Evolutionary conservation across 768 basidiomycete species (phyloP), one percentile per base, ranked within the genome.

Genomic region (Hortiboletus campestris): DNA sequence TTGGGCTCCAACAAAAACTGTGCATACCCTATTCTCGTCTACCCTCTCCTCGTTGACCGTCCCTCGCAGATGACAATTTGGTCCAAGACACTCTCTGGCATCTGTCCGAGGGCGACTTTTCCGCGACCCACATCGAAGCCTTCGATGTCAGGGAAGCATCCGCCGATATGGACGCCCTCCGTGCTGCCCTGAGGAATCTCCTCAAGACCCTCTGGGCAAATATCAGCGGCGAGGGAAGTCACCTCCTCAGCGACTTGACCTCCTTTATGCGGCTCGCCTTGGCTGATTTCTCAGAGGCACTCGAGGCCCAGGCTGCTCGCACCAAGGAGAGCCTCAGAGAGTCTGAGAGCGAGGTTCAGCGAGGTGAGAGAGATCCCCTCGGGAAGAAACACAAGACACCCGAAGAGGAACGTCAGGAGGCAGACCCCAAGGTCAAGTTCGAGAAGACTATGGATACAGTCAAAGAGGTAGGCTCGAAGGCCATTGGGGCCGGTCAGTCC

Each of bases 61-160:
- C 4, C 45, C 41, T 44, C 40, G 14, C 50, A 89, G 87, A 76
- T 52, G 88, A 88, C 57, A 79, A 87, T 55, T 54, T 84, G 43
- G 64, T 89, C 2, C 88, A 91, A 63, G 73, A 85, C 56, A 81
- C 83, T 6, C 68, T 88, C 36, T 89, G 82, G 80, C 83, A 88
- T 60, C 71, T 90, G 32, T 74, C 77, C 5, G 74, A 84, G 60
- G 80, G 79, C 22, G 83, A 88, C 55, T 52, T 83, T 35, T 65
- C 73, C 16, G 64, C 70, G 1, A 74, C 78, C 4, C 64, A 69
- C 5, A 65, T 80, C 31, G 60, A 69, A n/a, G 58, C 67, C 19
- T 55, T 73, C 28, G 73, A 80, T 47, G 67, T 73, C 8, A 77
- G 80, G 25, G 75, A 83, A 45, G 82, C 78, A 0, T 66, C 75